phyloP scores from a whole-genome alignment of 2,329 filamentous ascomycete species.

The Aureobasidium sp. region DNA sequence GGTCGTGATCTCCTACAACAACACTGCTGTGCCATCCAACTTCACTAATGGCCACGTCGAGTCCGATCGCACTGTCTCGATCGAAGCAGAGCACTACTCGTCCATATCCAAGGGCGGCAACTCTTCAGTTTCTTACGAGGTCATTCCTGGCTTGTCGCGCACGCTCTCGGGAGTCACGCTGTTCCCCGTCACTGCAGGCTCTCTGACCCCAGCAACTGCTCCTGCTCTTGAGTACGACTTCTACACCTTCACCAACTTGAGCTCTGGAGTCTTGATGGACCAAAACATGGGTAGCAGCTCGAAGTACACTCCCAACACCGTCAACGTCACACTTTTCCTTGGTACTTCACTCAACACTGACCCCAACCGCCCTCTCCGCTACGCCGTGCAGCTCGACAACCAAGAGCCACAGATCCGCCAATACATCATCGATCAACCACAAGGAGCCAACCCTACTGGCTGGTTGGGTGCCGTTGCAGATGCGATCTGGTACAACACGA shows the following conservation, averaged over 20 bases:
- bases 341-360: conserved; percentile 23
- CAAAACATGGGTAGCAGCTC: conserved; percentile 30
- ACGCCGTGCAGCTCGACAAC: conserved; percentile 30
- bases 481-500: conserved; percentile 41
- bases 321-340: conserved; percentile 21
- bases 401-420: conserved; percentile 20
- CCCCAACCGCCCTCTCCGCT: conserved; percentile 25
- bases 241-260: conserved; percentile 48
- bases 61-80: conserved; percentile 39
- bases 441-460: conserved; percentile 31
- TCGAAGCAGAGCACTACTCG: conserved; percentile 29
- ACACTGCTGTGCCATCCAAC: conserved; percentile 38
- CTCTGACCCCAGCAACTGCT: conserved; percentile 40
- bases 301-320: conserved; percentile 30
- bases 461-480: conserved; percentile 44
- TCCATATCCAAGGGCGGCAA: conserved; percentile 16
- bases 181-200: conserved; percentile 43
- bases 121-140: conserved; percentile 39
- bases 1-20: conserved; percentile 48
- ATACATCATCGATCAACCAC: conserved; percentile 21
- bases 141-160: conserved; percentile 47
- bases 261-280: conserved; percentile 23
- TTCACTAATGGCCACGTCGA: conserved; percentile 55
- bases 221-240: conserved; percentile 53
- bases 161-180: conserved; percentile 51